phyloP scores from a whole-genome alignment of 2,329 filamentous ascomycete species.

The Penicillium sp. region DNA sequence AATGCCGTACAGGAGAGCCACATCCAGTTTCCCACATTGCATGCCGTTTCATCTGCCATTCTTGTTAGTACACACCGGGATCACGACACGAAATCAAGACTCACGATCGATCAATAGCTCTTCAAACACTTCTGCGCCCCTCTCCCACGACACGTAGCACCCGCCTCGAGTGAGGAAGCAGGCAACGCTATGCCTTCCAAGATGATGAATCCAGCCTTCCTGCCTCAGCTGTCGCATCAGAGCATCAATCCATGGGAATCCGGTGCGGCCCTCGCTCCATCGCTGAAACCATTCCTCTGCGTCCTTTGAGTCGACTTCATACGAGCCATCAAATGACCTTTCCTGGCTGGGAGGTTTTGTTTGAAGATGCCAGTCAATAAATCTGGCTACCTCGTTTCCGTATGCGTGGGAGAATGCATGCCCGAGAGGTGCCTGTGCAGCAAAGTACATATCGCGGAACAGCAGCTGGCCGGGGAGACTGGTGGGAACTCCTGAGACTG shows the following conservation, averaged over 20 bases:
- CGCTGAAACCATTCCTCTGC: slow-evolving; percentile 66
- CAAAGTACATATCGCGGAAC: slow-evolving; percentile 83
- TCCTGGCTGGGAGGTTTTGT: slow-evolving; percentile 52
- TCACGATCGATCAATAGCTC: slow-evolving; percentile 68
- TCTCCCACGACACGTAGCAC: slow-evolving; percentile 76
- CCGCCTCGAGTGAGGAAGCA: slow-evolving; percentile 79
- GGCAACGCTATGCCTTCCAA: slow-evolving; percentile 73
- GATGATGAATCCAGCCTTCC: slow-evolving; percentile 79
- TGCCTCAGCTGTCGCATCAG: slow-evolving; percentile 70
- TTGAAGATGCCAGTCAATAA: slow-evolving; percentile 75
- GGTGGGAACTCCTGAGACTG: slow-evolving; percentile 59
- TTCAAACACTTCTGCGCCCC: slow-evolving; percentile 75
- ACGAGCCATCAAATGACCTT: slow-evolving; percentile 56
- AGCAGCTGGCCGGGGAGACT: slow-evolving; percentile 70
- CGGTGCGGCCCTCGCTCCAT: slow-evolving; percentile 68
- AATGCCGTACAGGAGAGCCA: slow-evolving; percentile 73
- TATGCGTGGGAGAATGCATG: slow-evolving; percentile 63
- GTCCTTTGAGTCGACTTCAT: slow-evolving; percentile 61
- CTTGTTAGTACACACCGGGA: background rate
- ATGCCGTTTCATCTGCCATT: slow-evolving; percentile 25
- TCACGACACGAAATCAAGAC: background rate
- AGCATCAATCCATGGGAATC: slow-evolving; percentile 78
- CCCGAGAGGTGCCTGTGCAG: slow-evolving; percentile 68
- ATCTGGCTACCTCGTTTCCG: slow-evolving; percentile 66
- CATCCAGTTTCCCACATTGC: slow-evolving; percentile 30